Conservation (phyloP, 371 early-diverging fungal genomes). For the Rhizopus arrhizus region DNA sequence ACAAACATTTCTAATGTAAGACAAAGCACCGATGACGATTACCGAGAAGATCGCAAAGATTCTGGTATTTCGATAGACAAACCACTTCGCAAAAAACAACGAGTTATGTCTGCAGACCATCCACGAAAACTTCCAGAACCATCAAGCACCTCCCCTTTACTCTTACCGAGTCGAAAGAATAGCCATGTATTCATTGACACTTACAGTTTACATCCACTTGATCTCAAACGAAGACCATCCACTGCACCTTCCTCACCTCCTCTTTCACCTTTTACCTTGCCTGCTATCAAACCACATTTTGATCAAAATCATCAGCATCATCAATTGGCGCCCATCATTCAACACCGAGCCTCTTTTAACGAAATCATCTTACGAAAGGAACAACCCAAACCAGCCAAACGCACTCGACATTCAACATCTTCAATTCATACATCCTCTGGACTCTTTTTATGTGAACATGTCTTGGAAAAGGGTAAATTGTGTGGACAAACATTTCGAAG, state of each 20-base stretch:
- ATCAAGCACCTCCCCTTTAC: slow-evolving; percentile 21
- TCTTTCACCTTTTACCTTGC: slow-evolving; percentile 19
- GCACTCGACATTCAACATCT: slow-evolving; percentile 4
- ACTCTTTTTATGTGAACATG: slow-evolving; percentile 40
- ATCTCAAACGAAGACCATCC: slow-evolving; percentile 17
- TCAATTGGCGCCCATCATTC: slow-evolving; percentile 28
- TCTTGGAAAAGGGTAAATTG: slow-evolving; percentile 24
- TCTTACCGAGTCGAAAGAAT: slow-evolving; percentile 14
- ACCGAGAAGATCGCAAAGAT: slow-evolving; percentile 29
- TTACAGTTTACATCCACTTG: slow-evolving; percentile 34
- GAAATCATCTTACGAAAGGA: not conserved
- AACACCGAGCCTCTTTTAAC: slow-evolving; percentile 14
- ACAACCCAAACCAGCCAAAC: not conserved
- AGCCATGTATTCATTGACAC: slow-evolving; percentile 14
- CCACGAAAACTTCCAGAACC: slow-evolving; percentile 36
- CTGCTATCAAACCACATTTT: slow-evolving; percentile 14
- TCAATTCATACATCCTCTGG: not conserved
- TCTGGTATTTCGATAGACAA: slow-evolving; percentile 41
- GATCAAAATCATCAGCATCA: slow-evolving; percentile 19
- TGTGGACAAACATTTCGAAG: slow-evolving; percentile 51
- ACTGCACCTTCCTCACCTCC: slow-evolving; percentile 20
- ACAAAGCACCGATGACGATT: slow-evolving; percentile 5
- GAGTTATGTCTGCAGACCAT: slow-evolving; percentile 36
- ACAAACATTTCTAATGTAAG: slow-evolving; percentile 10
- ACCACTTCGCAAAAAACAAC: slow-evolving; percentile 38